phyloP scores from a whole-genome alignment of 129 eudicot species.

The Heracleum sosnowskyi region DNA sequence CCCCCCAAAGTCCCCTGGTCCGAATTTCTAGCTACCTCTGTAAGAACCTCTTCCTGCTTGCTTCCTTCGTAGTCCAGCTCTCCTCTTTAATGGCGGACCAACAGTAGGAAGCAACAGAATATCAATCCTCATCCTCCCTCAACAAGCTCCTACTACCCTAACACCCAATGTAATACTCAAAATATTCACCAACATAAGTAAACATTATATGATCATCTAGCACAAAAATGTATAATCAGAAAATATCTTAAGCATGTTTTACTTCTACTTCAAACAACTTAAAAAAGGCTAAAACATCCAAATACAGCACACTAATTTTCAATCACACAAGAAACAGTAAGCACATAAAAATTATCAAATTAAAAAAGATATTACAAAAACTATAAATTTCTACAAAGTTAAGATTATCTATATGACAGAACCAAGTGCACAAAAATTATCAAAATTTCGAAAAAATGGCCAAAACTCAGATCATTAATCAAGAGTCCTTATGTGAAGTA shows the following conservation, averaged over 20 bases:
- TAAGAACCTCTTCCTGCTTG: slow-evolving; percentile 99
- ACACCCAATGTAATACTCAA: slow-evolving; percentile 13
- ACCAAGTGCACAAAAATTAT: not conserved
- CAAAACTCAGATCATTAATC: not conserved
- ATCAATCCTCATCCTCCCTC: slow-evolving; percentile 61
- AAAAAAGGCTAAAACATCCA: not conserved
- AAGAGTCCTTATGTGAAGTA: slow-evolving; percentile 10
- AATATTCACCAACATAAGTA: slow-evolving; percentile 12
- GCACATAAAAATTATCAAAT: not conserved
- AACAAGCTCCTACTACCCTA: slow-evolving; percentile 34
- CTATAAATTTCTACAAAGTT: slow-evolving; percentile 10
- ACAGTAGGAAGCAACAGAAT: slow-evolving; percentile 62
- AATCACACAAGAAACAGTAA: not conserved
- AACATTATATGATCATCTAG: not conserved
- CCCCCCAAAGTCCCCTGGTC: slow-evolving; percentile 25
- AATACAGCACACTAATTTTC: not conserved
- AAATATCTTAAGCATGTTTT: slow-evolving; percentile 14
- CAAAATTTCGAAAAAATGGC: slow-evolving; percentile 3
- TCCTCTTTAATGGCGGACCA: slow-evolving; percentile 82
- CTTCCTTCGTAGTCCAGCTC: slow-evolving; percentile 86
- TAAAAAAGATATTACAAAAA: not conserved
- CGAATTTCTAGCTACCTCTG: slow-evolving; percentile 81
- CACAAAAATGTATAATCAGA: slow-evolving; percentile 16
- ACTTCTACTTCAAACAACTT: slow-evolving; percentile 21
- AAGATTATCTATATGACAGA: not conserved